phyloP scores from a whole-genome alignment of 1,284 basidiomycete genomes.

The Cutaneotrichosporon mucoides region DNA sequence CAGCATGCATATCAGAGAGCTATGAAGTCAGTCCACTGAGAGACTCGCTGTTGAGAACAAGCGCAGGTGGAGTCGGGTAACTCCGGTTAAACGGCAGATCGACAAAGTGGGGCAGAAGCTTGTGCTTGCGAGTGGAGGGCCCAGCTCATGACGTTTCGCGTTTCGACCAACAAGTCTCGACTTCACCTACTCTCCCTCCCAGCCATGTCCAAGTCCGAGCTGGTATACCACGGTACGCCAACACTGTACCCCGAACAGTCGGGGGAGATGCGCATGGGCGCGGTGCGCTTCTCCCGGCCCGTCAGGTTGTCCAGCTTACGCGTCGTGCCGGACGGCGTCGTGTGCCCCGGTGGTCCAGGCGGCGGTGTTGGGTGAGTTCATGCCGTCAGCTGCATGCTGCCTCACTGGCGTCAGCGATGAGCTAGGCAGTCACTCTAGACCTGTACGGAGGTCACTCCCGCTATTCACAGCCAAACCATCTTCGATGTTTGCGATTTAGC shows the following conservation, averaged over 20 bases:
- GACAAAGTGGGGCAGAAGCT: too few species aligned
- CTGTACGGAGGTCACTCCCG: background rate
- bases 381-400: too few species aligned
- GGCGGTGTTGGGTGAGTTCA: slow-evolving; percentile 12
- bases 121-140: background rate
- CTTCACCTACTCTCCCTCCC: background rate
- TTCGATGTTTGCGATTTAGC: too few species aligned
- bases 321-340: slow-evolving; percentile 9
- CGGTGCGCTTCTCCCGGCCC: slow-evolving; percentile 9
- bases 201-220: background rate
- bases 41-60: too few species aligned
- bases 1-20: too few species aligned
- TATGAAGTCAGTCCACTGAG: too few species aligned
- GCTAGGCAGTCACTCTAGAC: background rate
- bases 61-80: too few species aligned
- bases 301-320: slow-evolving; percentile 9
- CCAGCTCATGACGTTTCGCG: background rate
- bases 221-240: slow-evolving; percentile 18
- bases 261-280: background rate
- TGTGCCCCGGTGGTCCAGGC: background rate
- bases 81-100: too few species aligned
- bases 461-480: too few species aligned
- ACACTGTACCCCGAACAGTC: slow-evolving; percentile 4
- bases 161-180: background rate
- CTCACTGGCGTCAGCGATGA: too few species aligned